Evolutionary conservation across 2,329 filamentous ascomycete species (phyloP).

Genomic region (Aspergillus neotritici): DNA sequence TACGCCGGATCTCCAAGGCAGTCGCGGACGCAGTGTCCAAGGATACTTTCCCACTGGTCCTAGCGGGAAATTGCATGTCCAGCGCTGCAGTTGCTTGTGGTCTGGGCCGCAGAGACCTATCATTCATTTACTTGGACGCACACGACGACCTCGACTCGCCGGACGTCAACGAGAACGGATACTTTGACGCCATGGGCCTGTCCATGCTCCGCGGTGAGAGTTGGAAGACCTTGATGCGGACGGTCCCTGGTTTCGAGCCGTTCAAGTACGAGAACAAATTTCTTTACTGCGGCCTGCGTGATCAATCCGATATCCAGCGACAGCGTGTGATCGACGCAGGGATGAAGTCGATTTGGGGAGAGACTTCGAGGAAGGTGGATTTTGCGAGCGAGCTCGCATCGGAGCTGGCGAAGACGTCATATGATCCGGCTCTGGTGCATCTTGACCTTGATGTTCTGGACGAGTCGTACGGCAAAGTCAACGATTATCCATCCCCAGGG

Average conservation of each 20-base stretch:
- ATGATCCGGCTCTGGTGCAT: constrained; percentile 26
- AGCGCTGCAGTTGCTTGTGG: constrained; percentile 36
- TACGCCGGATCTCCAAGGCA: constrained; percentile 32
- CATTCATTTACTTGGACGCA: constrained; percentile 41
- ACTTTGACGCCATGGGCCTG: constrained; percentile 35
- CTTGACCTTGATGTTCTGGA: constrained; percentile 36
- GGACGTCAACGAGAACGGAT: constrained; percentile 31
- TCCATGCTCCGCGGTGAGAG: constrained; percentile 34
- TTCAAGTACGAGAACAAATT: constrained; percentile 14
- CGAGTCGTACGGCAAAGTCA: constrained; percentile 29
- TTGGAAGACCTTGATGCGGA: constrained; percentile 27
- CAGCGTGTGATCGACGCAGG: constrained; percentile 27
- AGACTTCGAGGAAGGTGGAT: constrained; percentile 9
- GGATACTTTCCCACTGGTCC: constrained; percentile 34
- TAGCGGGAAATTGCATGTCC: constrained; percentile 38
- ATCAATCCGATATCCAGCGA: constrained; percentile 25
- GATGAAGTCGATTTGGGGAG: constrained; percentile 27
- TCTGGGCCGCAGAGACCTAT: constrained; percentile 20
- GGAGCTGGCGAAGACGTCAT: constrained; percentile 3
- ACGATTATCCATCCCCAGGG: constrained; percentile 33
- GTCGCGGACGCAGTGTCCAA: constrained; percentile 23
- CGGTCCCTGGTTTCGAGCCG: constrained; percentile 25
- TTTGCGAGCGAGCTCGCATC: constrained; percentile 10
- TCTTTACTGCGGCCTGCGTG: constrained; percentile 24
- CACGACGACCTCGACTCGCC: constrained; percentile 41